Percentiles rank a stretch among this genome's conserved stretches.
Conservation (phyloP, 2,329 filamentous ascomycete species). For the Nothopassalora personata region DNA sequence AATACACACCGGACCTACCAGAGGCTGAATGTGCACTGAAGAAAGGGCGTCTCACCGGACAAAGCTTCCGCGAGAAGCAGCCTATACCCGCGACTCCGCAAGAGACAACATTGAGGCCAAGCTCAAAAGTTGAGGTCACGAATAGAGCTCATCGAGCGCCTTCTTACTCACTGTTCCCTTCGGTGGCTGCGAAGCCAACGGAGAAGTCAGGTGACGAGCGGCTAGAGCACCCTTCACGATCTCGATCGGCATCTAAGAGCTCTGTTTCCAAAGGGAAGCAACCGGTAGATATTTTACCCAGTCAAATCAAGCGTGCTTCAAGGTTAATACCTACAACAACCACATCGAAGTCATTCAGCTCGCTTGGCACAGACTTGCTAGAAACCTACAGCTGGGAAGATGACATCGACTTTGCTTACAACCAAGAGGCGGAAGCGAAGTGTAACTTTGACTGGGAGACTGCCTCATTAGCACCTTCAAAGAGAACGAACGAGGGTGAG, state of each 20-base stretch:
- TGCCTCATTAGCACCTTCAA: slow-evolving; percentile 1
- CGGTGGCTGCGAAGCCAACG: background rate
- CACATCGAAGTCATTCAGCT: slow-evolving; percentile 10
- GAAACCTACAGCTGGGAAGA: slow-evolving; percentile 53
- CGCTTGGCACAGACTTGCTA: slow-evolving; percentile 14
- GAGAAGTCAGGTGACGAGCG: background rate
- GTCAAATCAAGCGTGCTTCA: slow-evolving; percentile 13
- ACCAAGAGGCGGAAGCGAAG: slow-evolving; percentile 55
- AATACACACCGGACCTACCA: background rate
- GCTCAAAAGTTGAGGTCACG: background rate
- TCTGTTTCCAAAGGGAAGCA: background rate
- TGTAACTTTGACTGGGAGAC: slow-evolving; percentile 56
- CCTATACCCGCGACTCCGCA: slow-evolving; percentile 12
- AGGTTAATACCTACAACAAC: slow-evolving; percentile 3
- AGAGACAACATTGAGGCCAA: background rate
- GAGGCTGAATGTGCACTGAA: background rate
- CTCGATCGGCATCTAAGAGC: background rate
- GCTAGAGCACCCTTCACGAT: background rate
- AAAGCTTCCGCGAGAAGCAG: slow-evolving; percentile 15
- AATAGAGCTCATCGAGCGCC: background rate
- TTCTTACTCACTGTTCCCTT: background rate
- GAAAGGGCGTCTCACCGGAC: slow-evolving; percentile 5
- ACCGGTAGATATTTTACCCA: background rate
- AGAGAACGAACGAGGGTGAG: slow-evolving; percentile 8
- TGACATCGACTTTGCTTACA: slow-evolving; percentile 59